Evolutionary conservation across 306 rosid genomes (phyloP).

Genomic region (Castanea crenata): DNA sequence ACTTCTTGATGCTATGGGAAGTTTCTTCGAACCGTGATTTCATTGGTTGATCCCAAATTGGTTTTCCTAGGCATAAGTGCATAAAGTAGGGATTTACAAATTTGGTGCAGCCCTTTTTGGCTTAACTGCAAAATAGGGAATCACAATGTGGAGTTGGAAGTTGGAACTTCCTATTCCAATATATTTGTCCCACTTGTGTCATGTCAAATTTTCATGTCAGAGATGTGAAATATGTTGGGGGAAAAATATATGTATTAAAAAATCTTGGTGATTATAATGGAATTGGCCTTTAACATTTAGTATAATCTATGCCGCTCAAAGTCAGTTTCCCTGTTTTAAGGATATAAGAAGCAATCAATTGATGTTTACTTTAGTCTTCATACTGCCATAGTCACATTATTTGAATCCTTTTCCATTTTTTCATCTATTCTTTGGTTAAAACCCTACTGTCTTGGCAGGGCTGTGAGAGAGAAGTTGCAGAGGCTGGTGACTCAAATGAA

Average conservation of each 20-base stretch:
- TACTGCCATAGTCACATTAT: background rate
- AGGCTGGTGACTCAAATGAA: conserved; percentile 60
- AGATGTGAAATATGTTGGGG: background rate
- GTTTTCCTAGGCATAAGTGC: background rate
- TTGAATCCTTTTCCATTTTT: background rate
- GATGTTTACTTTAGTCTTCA: background rate
- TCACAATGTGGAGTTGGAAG: background rate
- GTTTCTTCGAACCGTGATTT: background rate
- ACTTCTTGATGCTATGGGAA: background rate
- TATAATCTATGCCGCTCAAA: background rate
- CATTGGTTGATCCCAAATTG: background rate
- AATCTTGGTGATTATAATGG: background rate
- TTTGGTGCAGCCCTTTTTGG: background rate
- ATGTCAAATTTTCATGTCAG: background rate
- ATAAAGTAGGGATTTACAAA: background rate
- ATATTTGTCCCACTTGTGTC: background rate
- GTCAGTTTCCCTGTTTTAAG: background rate
- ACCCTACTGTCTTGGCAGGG: conserved; percentile 52
- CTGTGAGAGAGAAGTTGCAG: conserved; percentile 84
- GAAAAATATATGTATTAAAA: background rate
- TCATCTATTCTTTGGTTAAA: background rate
- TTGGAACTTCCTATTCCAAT: too few species aligned
- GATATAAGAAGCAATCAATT: background rate
- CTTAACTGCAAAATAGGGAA: background rate
- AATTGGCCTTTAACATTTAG: background rate